Evolutionary conservation across 495 filamentous ascomycete species (phyloP), one percentile per base, ranked within the genome.

Genomic region (Emericellopsis terricola): DNA sequence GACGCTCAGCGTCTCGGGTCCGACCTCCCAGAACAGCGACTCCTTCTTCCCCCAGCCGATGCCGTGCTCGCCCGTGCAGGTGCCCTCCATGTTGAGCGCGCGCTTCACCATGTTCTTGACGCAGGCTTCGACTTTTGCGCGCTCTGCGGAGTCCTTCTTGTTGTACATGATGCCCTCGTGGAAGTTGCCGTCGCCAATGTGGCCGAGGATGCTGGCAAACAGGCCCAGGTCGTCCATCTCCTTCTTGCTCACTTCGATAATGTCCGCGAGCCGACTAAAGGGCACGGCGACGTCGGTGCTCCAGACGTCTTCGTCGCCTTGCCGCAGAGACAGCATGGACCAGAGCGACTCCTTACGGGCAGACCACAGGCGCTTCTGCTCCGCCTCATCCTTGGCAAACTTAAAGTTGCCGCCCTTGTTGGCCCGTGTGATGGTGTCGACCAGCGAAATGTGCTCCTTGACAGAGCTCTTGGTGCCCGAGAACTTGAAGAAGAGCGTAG

Each of bases 61-160:
- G 1, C 83, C 82, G 56, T 94, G 86, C 49, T 94, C 86, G 13
- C 86, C 79, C 1, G 83, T 87, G 56, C 81, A 87, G 3, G 86
- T 92, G 1, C 85, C 85, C 36, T 92, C 85, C 85, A 94, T 92
- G 28, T 84, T 81, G 17, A 94, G 46, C 6, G 83, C 85, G 15
- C 81, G 63, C 43, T 81, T 71, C 15, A 92, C 81, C 84, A 94
- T 91, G 41, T 82, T 76, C 43, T 85, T 69, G 16, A 92, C 82
- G 34, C 81, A 81, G 23, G 60, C 66, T 47, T 89, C 76, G 2
- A 92, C 81, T 28, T 74, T 73, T 10, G 63, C 70, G 20, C 62
- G 57, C 53, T 94, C 80, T 3, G 54, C 69, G 8, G 68, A 67
- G 38, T 82, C 62, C 13, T 56, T 61, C 19, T 65, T 59, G 45